Conservation (phyloP, 805 yeast species). For the Tetrapisispora arboricola region DNA sequence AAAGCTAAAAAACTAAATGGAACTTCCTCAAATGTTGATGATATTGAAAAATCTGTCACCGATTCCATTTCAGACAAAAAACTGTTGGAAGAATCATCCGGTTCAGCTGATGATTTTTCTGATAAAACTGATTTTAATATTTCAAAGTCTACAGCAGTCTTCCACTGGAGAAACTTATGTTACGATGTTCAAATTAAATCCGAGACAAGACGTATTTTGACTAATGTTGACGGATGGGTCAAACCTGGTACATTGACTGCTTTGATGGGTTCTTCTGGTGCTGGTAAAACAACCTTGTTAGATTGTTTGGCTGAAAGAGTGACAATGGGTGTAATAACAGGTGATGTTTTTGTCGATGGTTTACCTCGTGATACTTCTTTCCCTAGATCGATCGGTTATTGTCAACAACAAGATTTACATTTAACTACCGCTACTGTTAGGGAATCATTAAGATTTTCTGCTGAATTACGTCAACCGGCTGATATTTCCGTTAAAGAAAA, state of each 20-base stretch:
- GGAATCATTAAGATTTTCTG: conserved; percentile 60
- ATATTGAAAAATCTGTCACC: conserved; percentile 8
- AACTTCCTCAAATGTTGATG: not conserved
- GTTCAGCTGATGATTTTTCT: conserved; percentile 4
- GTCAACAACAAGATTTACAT: conserved; percentile 70
- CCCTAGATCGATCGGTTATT: conserved; percentile 56
- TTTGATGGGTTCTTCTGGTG: conserved; percentile 69
- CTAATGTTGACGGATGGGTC: conserved; percentile 71
- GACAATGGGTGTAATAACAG: conserved; percentile 60
- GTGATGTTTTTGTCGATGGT: conserved; percentile 60
- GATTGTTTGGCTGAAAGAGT: conserved; percentile 64
- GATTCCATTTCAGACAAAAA: conserved; percentile 13
- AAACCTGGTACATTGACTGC: conserved; percentile 79
- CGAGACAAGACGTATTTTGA: conserved; percentile 50
- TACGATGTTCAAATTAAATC: conserved; percentile 56
- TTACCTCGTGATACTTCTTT: conserved; percentile 48
- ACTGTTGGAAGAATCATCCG: conserved; percentile 16
- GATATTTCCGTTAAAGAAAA: conserved; percentile 44
- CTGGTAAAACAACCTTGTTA: conserved; percentile 68
- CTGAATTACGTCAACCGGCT: conserved; percentile 55
- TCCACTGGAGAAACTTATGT: conserved; percentile 70
- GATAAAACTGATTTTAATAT: conserved; percentile 22
- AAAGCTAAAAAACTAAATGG: conserved; percentile 24
- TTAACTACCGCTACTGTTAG: conserved; percentile 56
- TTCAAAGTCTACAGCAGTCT: conserved; percentile 37